These are phyloP conservation scores for Arbutus unedo DNA, from an alignment of 148 eudicot species.

Conservation along the genomic window DNA sequence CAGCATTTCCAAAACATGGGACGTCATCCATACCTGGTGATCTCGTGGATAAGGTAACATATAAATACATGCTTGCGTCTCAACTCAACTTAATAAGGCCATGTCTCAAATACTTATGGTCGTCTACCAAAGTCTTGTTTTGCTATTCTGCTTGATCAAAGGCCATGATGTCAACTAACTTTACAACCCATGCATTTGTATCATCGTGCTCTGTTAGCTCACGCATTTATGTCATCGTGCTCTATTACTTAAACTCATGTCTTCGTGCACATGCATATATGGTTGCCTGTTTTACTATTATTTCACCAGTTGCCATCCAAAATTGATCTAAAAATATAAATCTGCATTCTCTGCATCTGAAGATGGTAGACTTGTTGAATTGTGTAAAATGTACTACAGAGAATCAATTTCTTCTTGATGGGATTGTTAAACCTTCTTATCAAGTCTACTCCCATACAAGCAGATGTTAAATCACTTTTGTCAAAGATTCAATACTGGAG, in stretches of 20 bases:
- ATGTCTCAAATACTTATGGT: not conserved
- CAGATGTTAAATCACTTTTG: not conserved
- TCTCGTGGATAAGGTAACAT: constrained; percentile 27
- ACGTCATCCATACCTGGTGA: constrained; percentile 11
- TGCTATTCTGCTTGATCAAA: not conserved
- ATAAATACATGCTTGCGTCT: not conserved
- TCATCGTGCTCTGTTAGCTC: not conserved
- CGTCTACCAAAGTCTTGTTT: not conserved
- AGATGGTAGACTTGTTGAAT: not conserved
- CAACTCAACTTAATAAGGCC: not conserved
- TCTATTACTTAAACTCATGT: not conserved
- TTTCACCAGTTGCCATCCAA: not conserved
- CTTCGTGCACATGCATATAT: not conserved
- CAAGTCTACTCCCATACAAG: not conserved
- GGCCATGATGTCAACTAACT: not conserved
- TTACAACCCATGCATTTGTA: not conserved
- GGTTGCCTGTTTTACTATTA: not conserved
- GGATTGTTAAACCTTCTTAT: not conserved
- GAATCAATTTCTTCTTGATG: not conserved
- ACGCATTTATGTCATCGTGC: not conserved
- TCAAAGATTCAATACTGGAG: not conserved
- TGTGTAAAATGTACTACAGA: not conserved
- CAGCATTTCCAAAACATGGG: constrained; percentile 23
- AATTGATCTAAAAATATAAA: not conserved
- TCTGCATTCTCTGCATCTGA: not conserved